Conservation (phyloP, 2,329 filamentous ascomycete species). For the Alternaria triticina region DNA sequence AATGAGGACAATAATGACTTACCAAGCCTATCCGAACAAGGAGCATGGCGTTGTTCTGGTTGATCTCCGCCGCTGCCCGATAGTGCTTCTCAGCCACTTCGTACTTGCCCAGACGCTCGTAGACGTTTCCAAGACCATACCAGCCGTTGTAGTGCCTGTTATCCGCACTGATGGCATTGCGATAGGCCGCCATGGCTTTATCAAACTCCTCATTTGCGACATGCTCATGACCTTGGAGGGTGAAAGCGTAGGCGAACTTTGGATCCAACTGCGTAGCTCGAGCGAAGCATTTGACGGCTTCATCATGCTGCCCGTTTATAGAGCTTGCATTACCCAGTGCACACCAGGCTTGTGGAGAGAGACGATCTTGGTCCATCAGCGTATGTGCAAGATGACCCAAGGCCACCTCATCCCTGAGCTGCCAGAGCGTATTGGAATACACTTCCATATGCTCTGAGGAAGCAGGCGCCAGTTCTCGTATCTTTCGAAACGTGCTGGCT, state of each 20-base stretch:
- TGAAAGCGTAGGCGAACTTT: constrained; percentile 93
- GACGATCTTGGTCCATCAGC: constrained; percentile 82
- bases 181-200: constrained; percentile 86
- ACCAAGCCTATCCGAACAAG: constrained; percentile 92
- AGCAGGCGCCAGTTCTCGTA: constrained; percentile 80
- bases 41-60: constrained; percentile 90
- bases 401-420: constrained; percentile 89
- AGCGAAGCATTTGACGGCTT: constrained; percentile 93
- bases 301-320: constrained; percentile 88
- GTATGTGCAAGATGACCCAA: constrained; percentile 92
- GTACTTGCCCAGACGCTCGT: constrained; percentile 88
- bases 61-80: constrained; percentile 84
- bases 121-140: constrained; percentile 83
- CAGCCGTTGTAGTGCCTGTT: constrained; percentile 97
- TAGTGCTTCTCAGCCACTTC: constrained; percentile 93
- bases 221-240: constrained; percentile 93
- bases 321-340: constrained; percentile 95
- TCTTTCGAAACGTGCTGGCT: constrained; percentile 81
- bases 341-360: constrained; percentile 95
- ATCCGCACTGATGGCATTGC: constrained; percentile 84
- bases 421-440: constrained; percentile 99
- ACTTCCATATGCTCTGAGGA: constrained; percentile 95
- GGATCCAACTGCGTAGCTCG: constrained; percentile 89
- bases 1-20: constrained; percentile 24
- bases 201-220: constrained; percentile 97